These are phyloP conservation scores for Gloeophyllum trabeum DNA, from an alignment of 768 basidiomycete genomes.

Conservation along the genomic window DNA sequence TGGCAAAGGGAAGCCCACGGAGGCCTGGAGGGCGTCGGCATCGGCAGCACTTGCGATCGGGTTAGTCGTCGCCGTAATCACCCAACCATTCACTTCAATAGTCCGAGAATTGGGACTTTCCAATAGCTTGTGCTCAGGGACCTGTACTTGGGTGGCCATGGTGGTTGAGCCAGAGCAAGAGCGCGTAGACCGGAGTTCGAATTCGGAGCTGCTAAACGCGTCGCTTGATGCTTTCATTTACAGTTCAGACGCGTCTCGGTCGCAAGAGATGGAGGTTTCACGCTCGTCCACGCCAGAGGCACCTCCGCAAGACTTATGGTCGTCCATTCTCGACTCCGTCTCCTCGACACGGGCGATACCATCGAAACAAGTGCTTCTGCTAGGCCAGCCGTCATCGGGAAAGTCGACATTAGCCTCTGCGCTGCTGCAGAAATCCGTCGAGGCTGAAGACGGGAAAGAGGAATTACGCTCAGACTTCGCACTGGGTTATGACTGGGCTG, in stretches of 20 bases:
- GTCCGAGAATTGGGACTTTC: conserved; percentile 61
- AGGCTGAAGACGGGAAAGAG: conserved; percentile 41
- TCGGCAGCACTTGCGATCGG: conserved; percentile 74
- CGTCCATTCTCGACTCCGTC: conserved; percentile 82
- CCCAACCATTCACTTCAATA: conserved; percentile 61
- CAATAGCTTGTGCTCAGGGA: conserved; percentile 54
- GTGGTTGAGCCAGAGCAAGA: conserved; percentile 8
- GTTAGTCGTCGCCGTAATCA: conserved; percentile 56
- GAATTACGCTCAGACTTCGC: conserved; percentile 67
- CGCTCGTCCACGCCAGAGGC: conserved; percentile 63
- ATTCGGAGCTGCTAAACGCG: too few species aligned
- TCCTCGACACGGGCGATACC: conserved; percentile 73
- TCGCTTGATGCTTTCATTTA: too few species aligned
- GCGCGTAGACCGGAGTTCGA: too few species aligned
- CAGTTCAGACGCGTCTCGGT: neutral
- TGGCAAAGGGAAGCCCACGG: conserved; percentile 71
- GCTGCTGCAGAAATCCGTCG: conserved; percentile 53
- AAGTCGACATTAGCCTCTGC: conserved; percentile 69
- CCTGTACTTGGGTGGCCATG: conserved; percentile 30
- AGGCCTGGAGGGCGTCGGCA: conserved; percentile 55
- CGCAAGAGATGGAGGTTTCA: conserved; percentile 24
- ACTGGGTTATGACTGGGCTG: conserved; percentile 86
- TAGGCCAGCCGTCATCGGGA: conserved; percentile 71
- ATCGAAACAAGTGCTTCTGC: conserved; percentile 77
- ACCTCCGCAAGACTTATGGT: conserved; percentile 82